These are phyloP conservation scores for Phtheirospermum japonicum DNA, from an alignment of 257 asterid genomes.

Conservation along the genomic window DNA sequence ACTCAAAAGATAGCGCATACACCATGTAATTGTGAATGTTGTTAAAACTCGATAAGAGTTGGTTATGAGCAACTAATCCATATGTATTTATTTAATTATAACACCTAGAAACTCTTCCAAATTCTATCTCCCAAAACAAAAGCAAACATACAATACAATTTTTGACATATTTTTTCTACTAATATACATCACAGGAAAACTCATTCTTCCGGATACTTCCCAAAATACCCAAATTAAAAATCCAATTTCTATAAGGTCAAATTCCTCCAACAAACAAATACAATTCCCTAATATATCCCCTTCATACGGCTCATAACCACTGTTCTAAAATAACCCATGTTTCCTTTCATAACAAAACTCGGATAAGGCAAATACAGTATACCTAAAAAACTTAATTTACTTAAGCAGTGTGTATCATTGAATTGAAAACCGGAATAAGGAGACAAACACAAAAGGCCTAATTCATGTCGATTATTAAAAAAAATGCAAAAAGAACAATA, in stretches of 20 bases:
- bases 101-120: neutral
- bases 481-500: neutral
- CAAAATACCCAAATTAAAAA: neutral
- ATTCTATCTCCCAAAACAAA: neutral
- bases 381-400: neutral
- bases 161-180: neutral
- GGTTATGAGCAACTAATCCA: no score
- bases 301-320: neutral
- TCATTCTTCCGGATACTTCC: neutral
- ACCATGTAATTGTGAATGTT: neutral
- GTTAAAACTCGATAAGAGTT: no score
- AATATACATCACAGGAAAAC: neutral
- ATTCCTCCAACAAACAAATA: constrained; percentile 6
- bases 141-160: neutral
- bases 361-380: neutral
- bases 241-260: neutral
- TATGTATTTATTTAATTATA: no score
- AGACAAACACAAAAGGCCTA: neutral
- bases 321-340: neutral
- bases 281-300: neutral
- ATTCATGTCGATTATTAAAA: neutral
- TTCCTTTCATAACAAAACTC: constrained; percentile 9
- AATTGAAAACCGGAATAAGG: neutral
- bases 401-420: no score
- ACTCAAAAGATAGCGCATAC: no score